These are phyloP conservation scores for Fistulifera solaris DNA, from an alignment of 108 stramenopile species.

Conservation along the genomic window DNA sequence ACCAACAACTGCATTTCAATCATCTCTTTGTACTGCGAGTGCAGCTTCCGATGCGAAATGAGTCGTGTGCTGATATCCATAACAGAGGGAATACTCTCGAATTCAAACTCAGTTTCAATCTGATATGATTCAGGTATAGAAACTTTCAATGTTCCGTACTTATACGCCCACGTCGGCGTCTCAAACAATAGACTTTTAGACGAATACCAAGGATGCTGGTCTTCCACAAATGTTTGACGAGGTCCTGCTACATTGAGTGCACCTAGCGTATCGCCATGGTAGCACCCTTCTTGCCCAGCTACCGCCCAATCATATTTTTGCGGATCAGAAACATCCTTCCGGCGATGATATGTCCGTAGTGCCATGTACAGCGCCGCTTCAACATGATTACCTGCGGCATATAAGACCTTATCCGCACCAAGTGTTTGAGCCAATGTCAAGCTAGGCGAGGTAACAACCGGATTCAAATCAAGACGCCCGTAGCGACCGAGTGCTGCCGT, in stretches of 20 bases:
- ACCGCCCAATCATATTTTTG: conserved; percentile 6
- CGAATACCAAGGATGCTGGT: conserved; percentile 23
- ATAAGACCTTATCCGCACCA: conserved; percentile 13
- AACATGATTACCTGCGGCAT: conserved; percentile 15
- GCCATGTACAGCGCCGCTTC: conserved; percentile 23
- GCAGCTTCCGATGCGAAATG: conserved; percentile 5
- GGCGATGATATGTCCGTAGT: conserved; percentile 17
- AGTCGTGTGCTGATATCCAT: conserved; percentile 13
- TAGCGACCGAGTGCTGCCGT: conserved; percentile 19
- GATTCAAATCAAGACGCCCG: conserved; percentile 20
- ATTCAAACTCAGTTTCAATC: conserved; percentile 3
- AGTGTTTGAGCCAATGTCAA: conserved; percentile 6
- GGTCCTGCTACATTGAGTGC: conserved; percentile 20
- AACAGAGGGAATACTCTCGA: conserved; percentile 4
- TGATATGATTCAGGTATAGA: conserved; percentile 3
- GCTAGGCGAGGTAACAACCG: conserved; percentile 15
- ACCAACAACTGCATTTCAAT: conserved; percentile 15
- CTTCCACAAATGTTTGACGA: conserved; percentile 17
- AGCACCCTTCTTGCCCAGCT: conserved; percentile 11
- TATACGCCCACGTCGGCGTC: conserved; percentile 13
- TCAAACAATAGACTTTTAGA: conserved; percentile 16
- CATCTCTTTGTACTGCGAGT: conserved; percentile 5
- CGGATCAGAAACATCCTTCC: neutral
- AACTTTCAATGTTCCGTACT: conserved; percentile 7
- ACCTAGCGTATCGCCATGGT: conserved; percentile 26